Evolutionary conservation across 352 stramenopile genomes (phyloP), one percentile per base, ranked within the genome.

Genomic region (Globisporangium heterothallicum): DNA sequence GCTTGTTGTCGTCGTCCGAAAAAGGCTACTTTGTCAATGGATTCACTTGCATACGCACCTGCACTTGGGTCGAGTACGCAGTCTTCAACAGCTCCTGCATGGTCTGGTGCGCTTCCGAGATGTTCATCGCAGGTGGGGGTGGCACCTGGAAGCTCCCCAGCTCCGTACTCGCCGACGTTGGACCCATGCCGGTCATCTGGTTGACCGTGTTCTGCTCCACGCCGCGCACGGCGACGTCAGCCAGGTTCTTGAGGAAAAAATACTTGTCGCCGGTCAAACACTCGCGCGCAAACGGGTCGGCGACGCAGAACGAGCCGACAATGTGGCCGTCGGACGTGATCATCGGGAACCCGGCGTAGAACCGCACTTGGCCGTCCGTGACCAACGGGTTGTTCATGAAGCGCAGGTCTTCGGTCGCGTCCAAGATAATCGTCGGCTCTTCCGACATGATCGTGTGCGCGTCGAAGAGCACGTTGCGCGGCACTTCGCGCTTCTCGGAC

Each of bases 11-110:
- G 7, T 6, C 9, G 6, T 14, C 1, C 18, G 42, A 45, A n/a
- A n/a, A n/a, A n/a, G n/a, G 63, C 51, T 63, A 55, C 30, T 78
- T 56, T 36, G 63, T 57, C 34, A 83, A 47, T 49, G 68, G 72
- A 36, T 89, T 89, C 48, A 86, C 74, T 51, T 88, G 81, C 82
- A 92, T 89, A 26, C 78, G 70, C 32, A 93, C 76, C 51, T 91
- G 81, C 50, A 72, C 84, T 58, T 91, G 79, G 6, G 82, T 93
- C 56, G 80, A 84, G 62, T 91, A 91, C 5, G 82, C 82, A 19
- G 81, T 93, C 48, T 79, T 75, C 34, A 93, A 64, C 36, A 93
- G 61, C 59, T 93, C 78, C 66, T 91, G 82, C 82, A 93, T 93
- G 14, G 78, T 91, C 46, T 84, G 42, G 46, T 87, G 72, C 16